These are phyloP conservation scores for Climacium dendroides DNA, from an alignment of 225 moss, liverwort and hornwort genomes.

Conservation along the genomic window DNA sequence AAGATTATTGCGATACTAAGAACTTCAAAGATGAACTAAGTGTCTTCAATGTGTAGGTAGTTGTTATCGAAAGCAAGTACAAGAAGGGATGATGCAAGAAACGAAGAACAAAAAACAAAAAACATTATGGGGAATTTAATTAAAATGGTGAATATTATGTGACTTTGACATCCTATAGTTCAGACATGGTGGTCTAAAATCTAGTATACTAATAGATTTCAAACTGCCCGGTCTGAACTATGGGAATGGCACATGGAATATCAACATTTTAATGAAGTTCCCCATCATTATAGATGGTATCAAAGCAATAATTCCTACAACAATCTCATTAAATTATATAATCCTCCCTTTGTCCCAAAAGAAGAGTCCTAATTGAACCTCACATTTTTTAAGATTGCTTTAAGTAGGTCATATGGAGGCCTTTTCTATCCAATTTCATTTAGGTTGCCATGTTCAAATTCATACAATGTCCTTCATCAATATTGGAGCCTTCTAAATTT, in stretches of 20 bases:
- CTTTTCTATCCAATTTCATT: neutral
- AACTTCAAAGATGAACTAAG: neutral
- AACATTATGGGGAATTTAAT: too few species aligned
- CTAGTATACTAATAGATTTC: too few species aligned
- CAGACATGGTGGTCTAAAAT: too few species aligned
- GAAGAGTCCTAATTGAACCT: neutral
- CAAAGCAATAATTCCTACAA: neutral
- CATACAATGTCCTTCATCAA: neutral
- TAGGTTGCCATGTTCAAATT: neutral
- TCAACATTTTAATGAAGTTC: too few species aligned
- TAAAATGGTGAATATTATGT: too few species aligned
- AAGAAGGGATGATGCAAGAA: neutral
- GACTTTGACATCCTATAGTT: too few species aligned
- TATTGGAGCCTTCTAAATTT: too few species aligned
- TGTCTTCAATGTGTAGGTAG: neutral
- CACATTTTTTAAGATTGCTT: neutral
- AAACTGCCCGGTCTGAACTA: too few species aligned
- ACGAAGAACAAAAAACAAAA: accelerated
- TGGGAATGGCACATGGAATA: too few species aligned
- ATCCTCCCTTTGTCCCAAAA: neutral
- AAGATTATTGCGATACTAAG: neutral
- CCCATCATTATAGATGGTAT: neutral
- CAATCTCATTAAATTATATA: too few species aligned
- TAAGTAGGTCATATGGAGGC: too few species aligned
- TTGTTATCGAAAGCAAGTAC: neutral